Evolutionary conservation across 1,284 basidiomycete genomes (phyloP).

Genomic region (Filobasidium uniguttulatum): DNA sequence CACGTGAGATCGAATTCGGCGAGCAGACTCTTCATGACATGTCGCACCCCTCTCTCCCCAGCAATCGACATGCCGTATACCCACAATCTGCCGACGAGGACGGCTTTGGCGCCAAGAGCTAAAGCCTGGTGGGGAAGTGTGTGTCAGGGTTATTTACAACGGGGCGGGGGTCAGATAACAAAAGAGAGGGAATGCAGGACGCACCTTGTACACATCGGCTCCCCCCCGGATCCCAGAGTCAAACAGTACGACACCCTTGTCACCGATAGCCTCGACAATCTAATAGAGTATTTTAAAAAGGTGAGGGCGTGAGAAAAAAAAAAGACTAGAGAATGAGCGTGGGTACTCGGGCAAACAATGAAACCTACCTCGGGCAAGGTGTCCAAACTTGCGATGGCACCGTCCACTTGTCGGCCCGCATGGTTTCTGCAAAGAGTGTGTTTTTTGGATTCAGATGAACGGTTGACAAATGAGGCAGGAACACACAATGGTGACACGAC

Average conservation of each 20-base stretch:
- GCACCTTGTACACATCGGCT: slow-evolving; percentile 58
- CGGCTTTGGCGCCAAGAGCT: slow-evolving; percentile 30
- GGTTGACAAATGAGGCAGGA: no score
- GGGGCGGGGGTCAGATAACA: not conserved
- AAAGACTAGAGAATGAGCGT: not conserved
- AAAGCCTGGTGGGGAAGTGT: slow-evolving; percentile 38
- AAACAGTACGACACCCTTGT: slow-evolving; percentile 48
- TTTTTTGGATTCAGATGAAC: no score
- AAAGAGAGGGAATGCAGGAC: no score
- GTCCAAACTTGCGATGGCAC: slow-evolving; percentile 51
- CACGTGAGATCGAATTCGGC: slow-evolving; percentile 47
- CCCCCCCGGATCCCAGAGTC: slow-evolving; percentile 59
- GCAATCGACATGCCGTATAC: slow-evolving; percentile 50
- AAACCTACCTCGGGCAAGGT: slow-evolving; percentile 43
- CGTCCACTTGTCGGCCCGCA: slow-evolving; percentile 69
- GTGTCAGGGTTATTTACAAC: not conserved
- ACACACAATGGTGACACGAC: not conserved
- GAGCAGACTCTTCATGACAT: slow-evolving; percentile 48
- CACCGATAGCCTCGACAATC: slow-evolving; percentile 36
- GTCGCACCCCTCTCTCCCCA: slow-evolving; percentile 52
- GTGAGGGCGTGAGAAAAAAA: slow-evolving; percentile 35
- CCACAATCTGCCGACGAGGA: slow-evolving; percentile 29
- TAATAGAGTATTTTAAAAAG: not conserved
- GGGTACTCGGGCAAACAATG: not conserved
- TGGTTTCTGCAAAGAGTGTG: slow-evolving; percentile 56